Evolutionary conservation across 495 filamentous ascomycete species (phyloP).

Genomic region (Daldinia childiae): DNA sequence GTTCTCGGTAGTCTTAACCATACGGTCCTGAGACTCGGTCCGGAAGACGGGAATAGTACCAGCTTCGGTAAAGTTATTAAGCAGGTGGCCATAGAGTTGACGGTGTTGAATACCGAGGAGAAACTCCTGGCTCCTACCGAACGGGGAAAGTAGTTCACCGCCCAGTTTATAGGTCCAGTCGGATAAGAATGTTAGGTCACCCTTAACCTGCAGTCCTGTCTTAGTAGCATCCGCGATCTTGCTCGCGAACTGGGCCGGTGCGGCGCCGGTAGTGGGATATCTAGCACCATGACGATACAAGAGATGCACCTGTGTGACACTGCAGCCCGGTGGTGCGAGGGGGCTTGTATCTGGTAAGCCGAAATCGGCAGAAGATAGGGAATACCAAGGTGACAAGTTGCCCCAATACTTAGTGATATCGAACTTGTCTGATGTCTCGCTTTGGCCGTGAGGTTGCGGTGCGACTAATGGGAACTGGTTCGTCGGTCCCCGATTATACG

Average conservation of each 20-base stretch:
- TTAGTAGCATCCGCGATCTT: slow-evolving; percentile 45
- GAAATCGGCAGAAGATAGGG: slow-evolving; percentile 44
- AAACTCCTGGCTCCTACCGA: slow-evolving; percentile 48
- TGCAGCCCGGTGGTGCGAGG: slow-evolving; percentile 52
- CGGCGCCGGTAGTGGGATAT: slow-evolving; percentile 44
- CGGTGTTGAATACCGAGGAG: slow-evolving; percentile 54
- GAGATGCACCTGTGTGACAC: slow-evolving; percentile 64
- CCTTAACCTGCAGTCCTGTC: slow-evolving; percentile 50
- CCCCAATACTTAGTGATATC: slow-evolving; percentile 48
- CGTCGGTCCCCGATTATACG: slow-evolving; percentile 42
- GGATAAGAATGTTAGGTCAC: slow-evolving; percentile 61
- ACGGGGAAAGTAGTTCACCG: slow-evolving; percentile 62
- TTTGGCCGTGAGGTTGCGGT: slow-evolving; percentile 37
- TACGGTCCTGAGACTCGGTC: slow-evolving; percentile 50
- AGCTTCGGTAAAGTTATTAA: slow-evolving; percentile 51
- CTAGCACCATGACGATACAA: slow-evolving; percentile 45
- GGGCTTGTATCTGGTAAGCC: slow-evolving; percentile 44
- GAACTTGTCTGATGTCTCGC: slow-evolving; percentile 27
- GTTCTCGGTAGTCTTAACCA: slow-evolving; percentile 53
- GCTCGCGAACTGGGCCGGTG: slow-evolving; percentile 39
- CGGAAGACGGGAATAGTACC: slow-evolving; percentile 51
- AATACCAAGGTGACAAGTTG: slow-evolving; percentile 48
- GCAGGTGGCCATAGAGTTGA: slow-evolving; percentile 55
- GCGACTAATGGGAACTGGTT: slow-evolving; percentile 44
- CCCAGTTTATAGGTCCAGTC: slow-evolving; percentile 63